Evolutionary conservation across 164 flowering plant species (phyloP).

Genomic region (Aristolochia californica): DNA sequence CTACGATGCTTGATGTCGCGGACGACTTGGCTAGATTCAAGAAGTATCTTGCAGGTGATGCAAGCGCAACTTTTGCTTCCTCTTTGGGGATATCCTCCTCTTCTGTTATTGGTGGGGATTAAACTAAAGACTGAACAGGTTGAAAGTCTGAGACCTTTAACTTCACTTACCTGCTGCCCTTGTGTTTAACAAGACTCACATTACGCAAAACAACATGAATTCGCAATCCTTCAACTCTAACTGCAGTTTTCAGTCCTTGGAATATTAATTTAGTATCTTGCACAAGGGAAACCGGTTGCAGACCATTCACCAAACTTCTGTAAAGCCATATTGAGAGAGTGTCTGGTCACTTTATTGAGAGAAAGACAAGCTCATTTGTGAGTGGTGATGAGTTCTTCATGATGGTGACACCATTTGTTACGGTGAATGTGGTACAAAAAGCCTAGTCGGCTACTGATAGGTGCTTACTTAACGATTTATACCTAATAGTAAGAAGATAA

Average conservation of each 20-base stretch:
- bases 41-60: constrained; percentile 21
- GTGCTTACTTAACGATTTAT: not conserved
- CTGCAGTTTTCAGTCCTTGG: too few relatives aligned
- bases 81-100: constrained; percentile 19
- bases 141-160: too few relatives aligned
- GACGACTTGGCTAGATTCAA: constrained; percentile 26
- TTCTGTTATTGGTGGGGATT: constrained; percentile 8
- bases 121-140: not conserved
- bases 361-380: not conserved
- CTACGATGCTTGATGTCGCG: constrained; percentile 24
- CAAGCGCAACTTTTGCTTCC: constrained; percentile 17
- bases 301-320: too few relatives aligned
- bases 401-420: not conserved
- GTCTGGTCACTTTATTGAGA: not conserved
- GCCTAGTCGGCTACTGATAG: constrained; percentile 1
- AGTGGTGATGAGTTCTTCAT: constrained; percentile 1
- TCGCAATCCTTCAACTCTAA: too few relatives aligned
- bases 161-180: too few relatives aligned
- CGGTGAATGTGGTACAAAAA: not conserved
- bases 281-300: too few relatives aligned
- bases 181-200: too few relatives aligned
- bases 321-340: too few relatives aligned
- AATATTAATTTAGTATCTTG: too few relatives aligned
- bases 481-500: not conserved
- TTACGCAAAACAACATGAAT: too few relatives aligned